Conservation (phyloP, 2,329 filamentous ascomycete species). For the Alternaria angustiovoidea region DNA sequence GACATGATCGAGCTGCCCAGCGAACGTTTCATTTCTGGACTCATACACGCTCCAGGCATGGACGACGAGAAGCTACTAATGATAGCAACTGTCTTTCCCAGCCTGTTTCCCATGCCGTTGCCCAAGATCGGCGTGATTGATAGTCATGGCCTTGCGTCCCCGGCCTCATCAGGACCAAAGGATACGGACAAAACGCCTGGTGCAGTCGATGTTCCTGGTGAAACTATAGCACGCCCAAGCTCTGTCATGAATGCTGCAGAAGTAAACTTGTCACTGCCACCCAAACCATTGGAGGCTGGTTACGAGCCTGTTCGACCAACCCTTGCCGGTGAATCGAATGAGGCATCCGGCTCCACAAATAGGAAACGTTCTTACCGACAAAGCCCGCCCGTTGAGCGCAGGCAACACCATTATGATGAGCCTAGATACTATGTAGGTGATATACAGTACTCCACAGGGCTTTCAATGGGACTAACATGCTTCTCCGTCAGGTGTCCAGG, state of each 20-base stretch:
- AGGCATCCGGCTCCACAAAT: conserved; percentile 21
- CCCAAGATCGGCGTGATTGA: conserved; percentile 53
- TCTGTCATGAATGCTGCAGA: conserved; percentile 30
- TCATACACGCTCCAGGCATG: conserved; percentile 64
- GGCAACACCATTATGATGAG: conserved; percentile 41
- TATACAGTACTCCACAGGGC: conserved; percentile 7
- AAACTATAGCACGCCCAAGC: conserved; percentile 30
- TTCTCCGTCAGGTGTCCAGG: conserved; percentile 33
- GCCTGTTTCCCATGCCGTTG: conserved; percentile 53
- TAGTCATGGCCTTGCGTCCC: conserved; percentile 34
- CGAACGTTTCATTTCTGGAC: conserved; percentile 56
- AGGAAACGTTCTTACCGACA: conserved; percentile 35
- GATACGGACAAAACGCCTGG: conserved; percentile 37
- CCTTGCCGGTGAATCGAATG: conserved; percentile 27
- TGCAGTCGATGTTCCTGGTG: conserved; percentile 26
- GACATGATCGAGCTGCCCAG: conserved; percentile 70
- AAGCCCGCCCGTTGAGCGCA: conserved; percentile 38
- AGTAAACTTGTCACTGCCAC: conserved; percentile 45
- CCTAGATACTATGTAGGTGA: conserved; percentile 48
- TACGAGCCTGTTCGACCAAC: conserved; percentile 58
- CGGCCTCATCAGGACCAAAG: conserved; percentile 41
- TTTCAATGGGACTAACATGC: conserved; percentile 25
- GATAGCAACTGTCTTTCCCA: conserved; percentile 61
- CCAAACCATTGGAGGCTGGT: conserved; percentile 54
- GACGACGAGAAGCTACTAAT: conserved; percentile 63